phyloP scores from a whole-genome alignment of 2,329 filamentous ascomycete genomes.

The Chaetomiaceae sp. region DNA sequence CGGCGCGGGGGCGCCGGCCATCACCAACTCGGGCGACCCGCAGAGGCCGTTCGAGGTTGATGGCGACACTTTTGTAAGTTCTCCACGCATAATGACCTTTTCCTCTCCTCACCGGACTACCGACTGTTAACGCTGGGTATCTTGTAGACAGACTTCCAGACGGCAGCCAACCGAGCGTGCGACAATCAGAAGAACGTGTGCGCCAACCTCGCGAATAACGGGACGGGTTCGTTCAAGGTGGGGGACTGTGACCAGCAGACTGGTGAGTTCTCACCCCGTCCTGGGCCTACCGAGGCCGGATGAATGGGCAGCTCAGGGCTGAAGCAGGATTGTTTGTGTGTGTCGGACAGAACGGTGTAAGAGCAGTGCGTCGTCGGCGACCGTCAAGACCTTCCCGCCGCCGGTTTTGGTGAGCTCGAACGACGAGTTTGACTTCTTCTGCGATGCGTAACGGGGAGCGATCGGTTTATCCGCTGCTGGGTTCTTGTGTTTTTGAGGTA shows the following conservation, averaged over 20 bases:
- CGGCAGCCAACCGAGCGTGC: conserved; percentile 42
- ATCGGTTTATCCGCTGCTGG: neutral
- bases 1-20: conserved; percentile 34
- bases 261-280: conserved; percentile 32
- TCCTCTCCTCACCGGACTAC: neutral
- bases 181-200: conserved; percentile 48
- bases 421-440: conserved; percentile 44
- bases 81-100: neutral
- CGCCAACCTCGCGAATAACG: conserved; percentile 39
- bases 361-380: conserved; percentile 30
- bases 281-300: no score
- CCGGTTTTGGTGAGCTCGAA: conserved; percentile 36
- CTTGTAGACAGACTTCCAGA: conserved; percentile 33
- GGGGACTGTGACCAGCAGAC: conserved; percentile 43
- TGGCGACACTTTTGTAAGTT: conserved; percentile 42
- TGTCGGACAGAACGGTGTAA: conserved; percentile 38
- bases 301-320: no score
- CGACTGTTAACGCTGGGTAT: neutral
- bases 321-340: neutral
- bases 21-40: conserved; percentile 38
- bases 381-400: conserved; percentile 26
- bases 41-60: conserved; percentile 41
- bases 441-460: conserved; percentile 33
- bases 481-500: no score
- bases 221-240: conserved; percentile 34